Evolutionary conservation across 768 basidiomycete genomes (phyloP).

Genomic region (Ephemerocybe angulata): DNA sequence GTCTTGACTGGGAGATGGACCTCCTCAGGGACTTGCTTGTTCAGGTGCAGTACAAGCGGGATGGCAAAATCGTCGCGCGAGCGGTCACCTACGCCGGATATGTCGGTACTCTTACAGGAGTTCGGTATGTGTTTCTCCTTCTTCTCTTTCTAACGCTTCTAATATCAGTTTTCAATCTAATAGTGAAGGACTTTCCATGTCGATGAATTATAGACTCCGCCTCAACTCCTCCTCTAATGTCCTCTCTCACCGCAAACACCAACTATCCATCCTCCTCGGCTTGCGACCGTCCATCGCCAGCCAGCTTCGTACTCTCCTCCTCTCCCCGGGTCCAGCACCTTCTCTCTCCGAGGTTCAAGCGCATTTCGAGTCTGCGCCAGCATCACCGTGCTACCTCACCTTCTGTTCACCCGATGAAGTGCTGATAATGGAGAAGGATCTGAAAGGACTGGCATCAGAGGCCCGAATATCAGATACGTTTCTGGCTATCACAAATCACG

Average conservation of each 20-base stretch:
- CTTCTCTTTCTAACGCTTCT: background rate
- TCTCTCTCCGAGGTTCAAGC: constrained; percentile 21
- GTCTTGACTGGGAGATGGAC: constrained; percentile 38
- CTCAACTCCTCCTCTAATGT: constrained; percentile 18
- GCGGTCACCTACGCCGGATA: constrained; percentile 39
- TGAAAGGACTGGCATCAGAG: constrained; percentile 5
- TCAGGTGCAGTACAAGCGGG: constrained; percentile 31
- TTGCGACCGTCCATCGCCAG: constrained; percentile 29
- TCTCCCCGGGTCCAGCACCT: constrained; percentile 23
- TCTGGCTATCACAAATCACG: constrained; percentile 36
- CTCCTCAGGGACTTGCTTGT: constrained; percentile 31
- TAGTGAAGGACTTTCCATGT: constrained; percentile 34
- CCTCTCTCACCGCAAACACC: constrained; percentile 26
- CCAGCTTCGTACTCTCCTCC: constrained; percentile 29
- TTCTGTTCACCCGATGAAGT: constrained; percentile 31
- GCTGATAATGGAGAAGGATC: constrained; percentile 34
- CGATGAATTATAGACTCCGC: constrained; percentile 33
- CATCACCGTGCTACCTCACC: constrained; percentile 33
- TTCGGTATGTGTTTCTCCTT: constrained; percentile 20
- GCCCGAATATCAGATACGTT: constrained; percentile 20
- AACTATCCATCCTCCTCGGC: constrained; percentile 29
- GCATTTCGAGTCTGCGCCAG: constrained; percentile 15
- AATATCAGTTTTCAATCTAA: background rate
- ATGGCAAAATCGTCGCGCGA: constrained; percentile 30
- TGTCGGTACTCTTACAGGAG: constrained; percentile 35